Base-by-base conservation (phyloP, 805 yeast genomes). In the Debaryomyces tyrocola region DNA sequence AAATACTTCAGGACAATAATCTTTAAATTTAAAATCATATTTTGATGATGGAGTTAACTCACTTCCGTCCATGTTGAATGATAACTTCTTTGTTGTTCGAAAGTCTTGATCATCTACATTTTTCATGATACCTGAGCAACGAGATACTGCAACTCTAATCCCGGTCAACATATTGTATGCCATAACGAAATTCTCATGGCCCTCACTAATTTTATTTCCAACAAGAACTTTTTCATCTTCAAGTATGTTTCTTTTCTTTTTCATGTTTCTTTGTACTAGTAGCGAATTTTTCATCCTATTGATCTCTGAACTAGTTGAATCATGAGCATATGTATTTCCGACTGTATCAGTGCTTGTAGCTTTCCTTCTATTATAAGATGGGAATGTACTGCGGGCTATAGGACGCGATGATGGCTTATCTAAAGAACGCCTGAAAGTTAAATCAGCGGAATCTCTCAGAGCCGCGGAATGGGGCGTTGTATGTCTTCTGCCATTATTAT, bases 151-250 rank as follows among this genome's bases (percentile, higher is more conserved):
- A 7, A 90, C 96, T 47, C 99, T 78, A 40, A 94, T 94, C 2
- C 99, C 99, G 0, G 98, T 91, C 47, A 95, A 77, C 97, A 94
- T 92, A 64, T 92, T 90, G 66, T 94, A 95, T 1, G 97, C 99
- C 75, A 92, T 83, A 21, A 90, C 88, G 58, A 85, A 94, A 64
- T 91, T 94, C 42, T 83, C 90, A 61, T 94, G 98, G 37, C 97
- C 97, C 66, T 94, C 98, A 51, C 85, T 79, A 34, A 90, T 91
- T 55, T 84, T 84, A 52, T 87, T 86, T 3, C 96, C 96, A 10
- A 87, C 84, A 37, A 84, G 64, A 4, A 84, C 91, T 40, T 64
- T 61, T 44, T 79, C 84, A 51, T 80, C 86, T 41, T 78, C 80
- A 18, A 66, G 50, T 35, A 66, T 60, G 12, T 71, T 73, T 47